phyloP scores from a whole-genome alignment of 2,329 filamentous ascomycete genomes.

The Colletotrichum sansevieriae region DNA sequence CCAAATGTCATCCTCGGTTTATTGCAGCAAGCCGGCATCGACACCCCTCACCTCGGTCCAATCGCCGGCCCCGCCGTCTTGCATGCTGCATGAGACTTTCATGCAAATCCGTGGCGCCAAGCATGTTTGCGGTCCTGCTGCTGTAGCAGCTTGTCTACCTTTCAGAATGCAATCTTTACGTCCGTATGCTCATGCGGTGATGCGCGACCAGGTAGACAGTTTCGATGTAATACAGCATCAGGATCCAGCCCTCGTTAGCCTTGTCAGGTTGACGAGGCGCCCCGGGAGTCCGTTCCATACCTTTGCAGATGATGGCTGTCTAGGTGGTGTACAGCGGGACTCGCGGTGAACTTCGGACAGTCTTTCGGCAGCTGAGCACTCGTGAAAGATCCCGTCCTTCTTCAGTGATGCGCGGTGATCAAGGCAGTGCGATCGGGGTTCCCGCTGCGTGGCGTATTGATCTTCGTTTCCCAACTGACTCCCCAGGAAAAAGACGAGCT shows the following conservation, averaged over 20 bases:
- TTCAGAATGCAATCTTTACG: too few species aligned
- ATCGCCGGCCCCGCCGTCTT: not conserved
- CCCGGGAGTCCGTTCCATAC: too few species aligned
- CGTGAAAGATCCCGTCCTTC: slow-evolving; percentile 2
- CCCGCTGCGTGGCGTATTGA: not conserved
- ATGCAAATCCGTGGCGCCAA: slow-evolving; percentile 1
- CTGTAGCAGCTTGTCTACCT: not conserved
- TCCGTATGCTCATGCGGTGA: too few species aligned
- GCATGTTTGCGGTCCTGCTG: not conserved
- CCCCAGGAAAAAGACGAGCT: too few species aligned
- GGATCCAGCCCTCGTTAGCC: too few species aligned
- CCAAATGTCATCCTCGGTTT: not conserved
- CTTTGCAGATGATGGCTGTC: not conserved
- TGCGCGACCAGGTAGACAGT: too few species aligned
- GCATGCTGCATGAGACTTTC: not conserved
- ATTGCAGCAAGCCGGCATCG: not conserved
- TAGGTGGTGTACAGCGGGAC: not conserved
- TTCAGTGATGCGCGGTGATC: slow-evolving; percentile 14
- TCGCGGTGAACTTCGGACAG: not conserved
- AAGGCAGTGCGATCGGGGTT: not conserved
- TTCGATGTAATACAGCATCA: too few species aligned
- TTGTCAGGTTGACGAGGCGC: too few species aligned
- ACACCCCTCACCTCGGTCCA: slow-evolving; percentile 6
- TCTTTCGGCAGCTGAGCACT: not conserved
- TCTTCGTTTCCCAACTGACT: not conserved